A percentile compares a stretch with the other conserved stretches of the same genome.
Evolutionary conservation across 257 asterid species (phyloP).

Genomic region (Capsicum rhomboideum): DNA sequence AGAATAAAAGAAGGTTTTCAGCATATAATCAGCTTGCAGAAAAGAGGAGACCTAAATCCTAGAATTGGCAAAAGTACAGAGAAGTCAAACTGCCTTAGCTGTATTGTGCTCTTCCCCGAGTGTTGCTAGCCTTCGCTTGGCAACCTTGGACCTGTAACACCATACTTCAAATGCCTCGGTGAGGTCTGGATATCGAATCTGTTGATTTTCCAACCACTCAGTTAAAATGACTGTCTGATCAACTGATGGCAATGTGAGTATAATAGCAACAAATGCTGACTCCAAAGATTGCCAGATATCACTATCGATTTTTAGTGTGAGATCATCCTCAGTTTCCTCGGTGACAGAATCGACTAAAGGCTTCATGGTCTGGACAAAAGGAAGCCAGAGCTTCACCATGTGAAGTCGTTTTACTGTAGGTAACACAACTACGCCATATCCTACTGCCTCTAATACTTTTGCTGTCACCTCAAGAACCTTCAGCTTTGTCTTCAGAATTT

Average conservation of each 20-base stretch:
- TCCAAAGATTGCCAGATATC: slow-evolving; percentile 85
- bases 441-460: slow-evolving; percentile 59
- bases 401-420: slow-evolving; percentile 40
- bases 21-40: background rate
- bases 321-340: slow-evolving; percentile 38
- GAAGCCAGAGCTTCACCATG: slow-evolving; percentile 64
- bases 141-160: slow-evolving; percentile 88
- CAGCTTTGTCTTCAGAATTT: slow-evolving; percentile 21
- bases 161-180: slow-evolving; percentile 88
- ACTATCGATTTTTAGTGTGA: slow-evolving; percentile 30
- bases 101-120: slow-evolving; percentile 24
- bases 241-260: slow-evolving; percentile 65
- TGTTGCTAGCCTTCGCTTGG: slow-evolving; percentile 51
- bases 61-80: background rate
- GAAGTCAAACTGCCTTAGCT: slow-evolving; percentile 26
- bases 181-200: slow-evolving; percentile 63
- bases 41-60: background rate
- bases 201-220: slow-evolving; percentile 58
- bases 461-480: slow-evolving; percentile 55
- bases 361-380: slow-evolving; percentile 47
- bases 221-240: slow-evolving; percentile 71
- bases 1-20: background rate
- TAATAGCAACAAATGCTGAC: slow-evolving; percentile 57
- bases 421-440: slow-evolving; percentile 46
- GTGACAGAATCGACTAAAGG: slow-evolving; percentile 31